Percentiles rank a stretch among this genome's conserved stretches.
phyloP scores from a whole-genome alignment of 2,329 filamentous ascomycete species.

The Apiospora malaysiana region DNA sequence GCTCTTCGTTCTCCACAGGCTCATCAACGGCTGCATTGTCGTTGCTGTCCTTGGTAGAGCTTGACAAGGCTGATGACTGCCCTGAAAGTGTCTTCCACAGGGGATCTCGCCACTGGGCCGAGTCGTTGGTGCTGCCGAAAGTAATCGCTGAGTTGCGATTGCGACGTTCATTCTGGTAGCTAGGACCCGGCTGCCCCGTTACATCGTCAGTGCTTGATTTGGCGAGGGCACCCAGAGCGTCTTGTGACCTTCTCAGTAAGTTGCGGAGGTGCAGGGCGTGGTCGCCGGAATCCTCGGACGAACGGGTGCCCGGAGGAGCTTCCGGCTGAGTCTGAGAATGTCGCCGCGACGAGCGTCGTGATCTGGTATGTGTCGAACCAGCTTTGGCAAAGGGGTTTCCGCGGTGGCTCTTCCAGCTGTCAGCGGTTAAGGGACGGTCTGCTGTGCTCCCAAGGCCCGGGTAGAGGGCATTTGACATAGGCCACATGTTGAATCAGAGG shows the following conservation, averaged over 20 bases:
- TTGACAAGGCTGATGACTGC: neutral
- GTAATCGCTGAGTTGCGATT: neutral
- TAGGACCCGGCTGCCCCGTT: neutral
- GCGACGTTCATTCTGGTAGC: neutral
- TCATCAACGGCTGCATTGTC: neutral
- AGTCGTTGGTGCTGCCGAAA: neutral
- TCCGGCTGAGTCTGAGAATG: neutral
- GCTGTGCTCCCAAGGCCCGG: slow-evolving; percentile 18
- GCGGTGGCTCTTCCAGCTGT: slow-evolving; percentile 14
- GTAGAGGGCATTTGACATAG: slow-evolving; percentile 25
- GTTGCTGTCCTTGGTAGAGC: neutral
- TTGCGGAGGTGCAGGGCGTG: neutral
- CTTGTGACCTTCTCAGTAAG: neutral
- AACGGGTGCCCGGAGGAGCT: neutral
- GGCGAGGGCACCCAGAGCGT: neutral
- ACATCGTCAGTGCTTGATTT: neutral
- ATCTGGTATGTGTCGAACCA: neutral
- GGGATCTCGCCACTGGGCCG: neutral
- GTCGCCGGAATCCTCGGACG: neutral
- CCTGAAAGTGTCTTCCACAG: neutral
- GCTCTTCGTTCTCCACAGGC: neutral
- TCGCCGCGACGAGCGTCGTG: neutral
- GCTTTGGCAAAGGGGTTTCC: slow-evolving; percentile 5
- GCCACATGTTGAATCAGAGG: slow-evolving; percentile 18
- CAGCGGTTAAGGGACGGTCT: slow-evolving; percentile 19